phyloP scores from a whole-genome alignment of 2,329 filamentous ascomycete genomes.

The Biscogniauxia sp. region DNA sequence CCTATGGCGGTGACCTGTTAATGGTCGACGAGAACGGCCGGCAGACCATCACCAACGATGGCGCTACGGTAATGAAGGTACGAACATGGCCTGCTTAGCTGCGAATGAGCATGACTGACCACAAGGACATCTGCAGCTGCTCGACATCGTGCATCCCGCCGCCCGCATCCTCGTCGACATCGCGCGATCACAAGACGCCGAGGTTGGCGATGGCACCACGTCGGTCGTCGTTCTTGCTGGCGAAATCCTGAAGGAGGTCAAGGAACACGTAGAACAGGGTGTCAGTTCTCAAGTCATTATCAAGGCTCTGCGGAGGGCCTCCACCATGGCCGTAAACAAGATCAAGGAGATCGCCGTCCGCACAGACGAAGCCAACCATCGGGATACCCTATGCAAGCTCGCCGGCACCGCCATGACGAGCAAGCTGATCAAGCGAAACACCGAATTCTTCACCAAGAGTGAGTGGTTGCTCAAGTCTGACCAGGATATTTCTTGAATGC shows the following conservation, averaged over 20 bases:
- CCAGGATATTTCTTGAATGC: no score
- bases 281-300: conserved; percentile 97
- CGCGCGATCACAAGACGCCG: conserved; percentile 96
- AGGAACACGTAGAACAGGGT: conserved; percentile 93
- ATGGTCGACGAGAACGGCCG: conserved; percentile 93
- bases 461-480: conserved; percentile 32
- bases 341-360: conserved; percentile 95
- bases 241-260: conserved; percentile 95
- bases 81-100: neutral
- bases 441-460: conserved; percentile 97
- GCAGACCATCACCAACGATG: conserved; percentile 98
- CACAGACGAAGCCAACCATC: conserved; percentile 77
- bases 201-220: conserved; percentile 97
- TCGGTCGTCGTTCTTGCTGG: conserved; percentile 97
- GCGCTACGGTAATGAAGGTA: conserved; percentile 98
- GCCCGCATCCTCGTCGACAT: conserved; percentile 98
- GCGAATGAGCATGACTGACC: neutral
- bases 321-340: conserved; percentile 93
- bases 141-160: conserved; percentile 97
- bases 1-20: conserved; percentile 93
- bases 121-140: conserved; percentile 56
- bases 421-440: conserved; percentile 98
- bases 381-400: conserved; percentile 84
- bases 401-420: conserved; percentile 98
- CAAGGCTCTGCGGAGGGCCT: conserved; percentile 88